phyloP scores from a whole-genome alignment of 108 stramenopile species.

The Fragilariopsis cylindrus region DNA sequence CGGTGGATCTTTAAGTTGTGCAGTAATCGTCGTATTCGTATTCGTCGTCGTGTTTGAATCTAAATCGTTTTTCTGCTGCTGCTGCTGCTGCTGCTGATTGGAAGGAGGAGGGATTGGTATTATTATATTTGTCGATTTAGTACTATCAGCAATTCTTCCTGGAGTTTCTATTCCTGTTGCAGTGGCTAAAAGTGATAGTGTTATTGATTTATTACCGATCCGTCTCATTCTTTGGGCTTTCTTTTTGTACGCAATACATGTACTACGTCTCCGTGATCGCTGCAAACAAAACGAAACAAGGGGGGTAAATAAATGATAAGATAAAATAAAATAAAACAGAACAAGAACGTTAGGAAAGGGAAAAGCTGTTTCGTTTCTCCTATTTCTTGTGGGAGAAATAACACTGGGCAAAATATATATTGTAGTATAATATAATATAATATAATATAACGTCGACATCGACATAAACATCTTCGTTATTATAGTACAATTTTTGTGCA shows the following conservation, averaged over 20 bases:
- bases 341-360: background rate
- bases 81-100: slow-evolving; percentile 4
- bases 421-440: background rate
- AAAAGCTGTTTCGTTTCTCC: background rate
- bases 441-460: background rate
- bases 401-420: too few relatives aligned
- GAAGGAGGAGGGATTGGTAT: background rate
- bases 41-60: background rate
- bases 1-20: slow-evolving; percentile 9
- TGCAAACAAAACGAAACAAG: slow-evolving; percentile 11
- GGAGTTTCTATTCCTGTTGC: background rate
- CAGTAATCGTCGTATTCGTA: background rate
- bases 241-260: slow-evolving; percentile 19
- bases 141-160: background rate
- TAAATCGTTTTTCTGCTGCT: slow-evolving; percentile 3
- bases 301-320: background rate
- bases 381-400: too few relatives aligned
- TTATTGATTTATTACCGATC: background rate
- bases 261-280: slow-evolving; percentile 30
- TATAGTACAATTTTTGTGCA: slow-evolving; percentile 3
- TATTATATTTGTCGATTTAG: too few relatives aligned
- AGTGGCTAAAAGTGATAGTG: background rate
- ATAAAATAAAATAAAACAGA: slow-evolving; percentile 2
- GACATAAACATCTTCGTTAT: background rate
- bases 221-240: slow-evolving; percentile 8